These are phyloP conservation scores for Ormosia semicastrata DNA, from an alignment of 306 rosid species.

Conservation along the genomic window DNA sequence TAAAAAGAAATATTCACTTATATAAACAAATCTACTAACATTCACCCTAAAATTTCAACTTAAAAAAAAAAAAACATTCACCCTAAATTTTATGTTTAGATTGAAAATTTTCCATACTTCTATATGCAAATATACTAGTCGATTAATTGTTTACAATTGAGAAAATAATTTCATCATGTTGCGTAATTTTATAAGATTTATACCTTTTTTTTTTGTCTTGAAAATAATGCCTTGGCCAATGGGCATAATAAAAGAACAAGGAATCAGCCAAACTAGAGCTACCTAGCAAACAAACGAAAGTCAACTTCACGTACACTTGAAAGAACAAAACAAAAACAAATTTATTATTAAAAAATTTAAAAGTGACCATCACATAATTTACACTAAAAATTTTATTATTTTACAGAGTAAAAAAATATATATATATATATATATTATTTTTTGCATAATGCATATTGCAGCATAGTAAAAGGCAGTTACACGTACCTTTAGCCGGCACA, in stretches of 20 bases:
- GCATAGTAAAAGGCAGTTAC: neutral
- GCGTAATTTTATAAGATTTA: neutral
- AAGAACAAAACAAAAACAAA: neutral
- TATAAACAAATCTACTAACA: neutral
- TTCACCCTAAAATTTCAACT: neutral
- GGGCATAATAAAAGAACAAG: neutral
- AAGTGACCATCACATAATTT: neutral
- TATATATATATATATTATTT: neutral
- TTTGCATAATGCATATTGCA: neutral
- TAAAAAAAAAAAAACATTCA: neutral
- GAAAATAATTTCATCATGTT: neutral
- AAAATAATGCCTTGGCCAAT: neutral
- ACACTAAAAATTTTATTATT: neutral
- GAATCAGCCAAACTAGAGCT: neutral
- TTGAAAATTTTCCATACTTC: neutral
- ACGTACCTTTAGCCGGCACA: constrained; percentile 80
- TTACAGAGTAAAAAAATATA: neutral
- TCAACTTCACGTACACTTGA: neutral
- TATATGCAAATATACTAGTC: neutral
- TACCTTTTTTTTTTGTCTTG: neutral
- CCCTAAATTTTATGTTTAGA: neutral
- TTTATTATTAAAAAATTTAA: neutral
- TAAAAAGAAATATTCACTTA: neutral
- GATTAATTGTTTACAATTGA: neutral
- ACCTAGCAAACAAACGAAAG: neutral